Evolutionary conservation across 129 eudicot genomes (phyloP), one percentile per base, ranked within the genome.

Genomic region (Arctium lappa): DNA sequence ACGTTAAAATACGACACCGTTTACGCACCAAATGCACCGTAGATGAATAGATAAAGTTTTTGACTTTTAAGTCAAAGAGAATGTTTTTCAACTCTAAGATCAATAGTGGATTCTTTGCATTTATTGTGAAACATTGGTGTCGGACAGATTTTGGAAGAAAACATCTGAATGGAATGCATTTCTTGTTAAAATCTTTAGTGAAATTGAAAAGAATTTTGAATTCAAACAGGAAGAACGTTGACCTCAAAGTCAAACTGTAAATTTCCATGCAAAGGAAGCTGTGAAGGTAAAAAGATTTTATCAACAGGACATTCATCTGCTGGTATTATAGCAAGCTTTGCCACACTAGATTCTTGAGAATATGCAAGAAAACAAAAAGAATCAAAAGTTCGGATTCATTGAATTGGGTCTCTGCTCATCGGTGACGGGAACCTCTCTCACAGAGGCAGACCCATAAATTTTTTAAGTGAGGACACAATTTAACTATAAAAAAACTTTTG

Each of bases 301-400:
- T 85, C 92, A 73, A 56, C 97, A n/a, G 97, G 98, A 13, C 97
- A 95, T 73, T 89, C 93, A 37, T 87, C 88, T 0, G 97, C 93
- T 40, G 98, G 92, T 36, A 82, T 92, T 72, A 69, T 81, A 15
- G 97, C 97, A 83, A 91, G 89, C 73, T 83, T 92, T 78, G 87
- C 92, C 78, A 83, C 98, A 63, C 88, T 92, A 94, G 94, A 87
- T 87, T 80, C 83, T 95, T 34, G 97, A 56, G 80, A 77, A 74
- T 84, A 80, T 88, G 85, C 63, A 15, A 87, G 87, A 81, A 80
- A 66, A 80, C 33, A 30, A 10, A 30, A 10, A 34, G 56, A 4
- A 53, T 42, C 31, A 33, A 63, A 15, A 16, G 2, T 30, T 48
- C 66, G 83, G 9, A 78, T 70, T 3, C 70, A 13, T 36, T 86